These are phyloP conservation scores for Posidonia australis DNA, from an alignment of 106 monocot genomes.

Conservation along the genomic window DNA sequence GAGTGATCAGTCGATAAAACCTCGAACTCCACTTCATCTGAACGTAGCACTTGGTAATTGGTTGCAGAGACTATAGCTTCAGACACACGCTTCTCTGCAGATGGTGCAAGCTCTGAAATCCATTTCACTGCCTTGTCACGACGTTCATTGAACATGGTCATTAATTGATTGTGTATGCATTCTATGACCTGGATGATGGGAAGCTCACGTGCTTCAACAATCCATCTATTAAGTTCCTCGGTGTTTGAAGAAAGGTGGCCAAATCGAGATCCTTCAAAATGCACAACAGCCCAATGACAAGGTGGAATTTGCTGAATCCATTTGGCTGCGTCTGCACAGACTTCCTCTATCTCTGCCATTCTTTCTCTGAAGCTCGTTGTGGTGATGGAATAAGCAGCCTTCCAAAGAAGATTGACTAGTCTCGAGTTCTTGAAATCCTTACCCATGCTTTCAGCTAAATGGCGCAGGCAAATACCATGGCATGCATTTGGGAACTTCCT, in stretches of 20 bases:
- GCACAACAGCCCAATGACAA: slow-evolving; percentile 30
- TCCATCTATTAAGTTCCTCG: slow-evolving; percentile 47
- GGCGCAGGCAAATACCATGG: slow-evolving; percentile 42
- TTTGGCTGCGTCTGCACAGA: slow-evolving; percentile 42
- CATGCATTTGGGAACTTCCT: slow-evolving; percentile 48
- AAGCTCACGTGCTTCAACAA: slow-evolving; percentile 44
- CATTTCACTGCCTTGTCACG: slow-evolving; percentile 19
- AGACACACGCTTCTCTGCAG: slow-evolving; percentile 33
- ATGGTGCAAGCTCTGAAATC: slow-evolving; percentile 34
- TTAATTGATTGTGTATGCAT: slow-evolving; percentile 28
- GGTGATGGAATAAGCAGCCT: slow-evolving; percentile 53
- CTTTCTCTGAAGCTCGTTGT: slow-evolving; percentile 34
- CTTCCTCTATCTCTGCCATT: slow-evolving; percentile 44
- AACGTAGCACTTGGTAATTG: slow-evolving; percentile 46
- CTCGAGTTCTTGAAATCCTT: slow-evolving; percentile 57
- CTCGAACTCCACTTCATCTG: slow-evolving; percentile 63
- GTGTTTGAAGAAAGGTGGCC: slow-evolving; percentile 55
- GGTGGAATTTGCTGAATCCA: slow-evolving; percentile 43
- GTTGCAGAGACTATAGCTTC: slow-evolving; percentile 21
- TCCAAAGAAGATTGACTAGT: slow-evolving; percentile 51
- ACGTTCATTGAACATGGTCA: slow-evolving; percentile 34
- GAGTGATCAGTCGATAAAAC: slow-evolving; percentile 38
- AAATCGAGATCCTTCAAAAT: slow-evolving; percentile 43
- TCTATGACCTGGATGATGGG: slow-evolving; percentile 59
- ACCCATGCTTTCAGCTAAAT: slow-evolving; percentile 41